phyloP scores from a whole-genome alignment of 371 early-diverging fungal species.

The Saksenaea oblongispora region DNA sequence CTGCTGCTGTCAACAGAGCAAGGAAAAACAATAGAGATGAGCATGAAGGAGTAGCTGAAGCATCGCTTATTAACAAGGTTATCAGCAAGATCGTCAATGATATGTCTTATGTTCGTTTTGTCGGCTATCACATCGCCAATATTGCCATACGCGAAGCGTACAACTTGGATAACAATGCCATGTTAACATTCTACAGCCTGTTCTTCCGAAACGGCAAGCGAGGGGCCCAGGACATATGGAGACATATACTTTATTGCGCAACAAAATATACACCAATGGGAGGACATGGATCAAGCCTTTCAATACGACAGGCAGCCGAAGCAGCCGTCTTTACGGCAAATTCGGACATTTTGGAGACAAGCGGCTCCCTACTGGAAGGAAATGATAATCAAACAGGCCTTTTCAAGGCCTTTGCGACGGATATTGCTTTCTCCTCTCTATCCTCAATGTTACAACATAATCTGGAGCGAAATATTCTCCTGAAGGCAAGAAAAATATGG shows the following conservation, averaged over 20 bases:
- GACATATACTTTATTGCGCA: slow-evolving; percentile 6
- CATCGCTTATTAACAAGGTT: too few relatives aligned
- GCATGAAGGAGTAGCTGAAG: not conserved
- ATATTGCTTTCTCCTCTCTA: not conserved
- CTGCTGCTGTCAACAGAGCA: slow-evolving; percentile 1
- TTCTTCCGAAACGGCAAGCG: not conserved
- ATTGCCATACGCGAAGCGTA: not conserved
- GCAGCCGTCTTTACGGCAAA: not conserved
- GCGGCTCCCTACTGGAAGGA: not conserved
- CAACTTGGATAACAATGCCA: not conserved
- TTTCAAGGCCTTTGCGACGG: slow-evolving; percentile 6
- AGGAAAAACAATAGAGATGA: not conserved
- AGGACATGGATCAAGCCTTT: not conserved
- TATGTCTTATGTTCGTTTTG: not conserved
- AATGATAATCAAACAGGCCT: not conserved
- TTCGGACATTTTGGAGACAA: not conserved
- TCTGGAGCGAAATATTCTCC: not conserved
- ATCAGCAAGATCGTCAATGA: too few relatives aligned
- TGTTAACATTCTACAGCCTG: not conserved
- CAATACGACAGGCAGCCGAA: not conserved
- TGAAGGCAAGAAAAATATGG: slow-evolving; percentile 7
- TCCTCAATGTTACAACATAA: not conserved
- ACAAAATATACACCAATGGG: not conserved
- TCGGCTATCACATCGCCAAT: not conserved
- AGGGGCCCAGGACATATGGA: not conserved